Evolutionary conservation across 495 filamentous ascomycete species (phyloP), one percentile per base, ranked within the genome.

Genomic region (Xylaria nigripes): DNA sequence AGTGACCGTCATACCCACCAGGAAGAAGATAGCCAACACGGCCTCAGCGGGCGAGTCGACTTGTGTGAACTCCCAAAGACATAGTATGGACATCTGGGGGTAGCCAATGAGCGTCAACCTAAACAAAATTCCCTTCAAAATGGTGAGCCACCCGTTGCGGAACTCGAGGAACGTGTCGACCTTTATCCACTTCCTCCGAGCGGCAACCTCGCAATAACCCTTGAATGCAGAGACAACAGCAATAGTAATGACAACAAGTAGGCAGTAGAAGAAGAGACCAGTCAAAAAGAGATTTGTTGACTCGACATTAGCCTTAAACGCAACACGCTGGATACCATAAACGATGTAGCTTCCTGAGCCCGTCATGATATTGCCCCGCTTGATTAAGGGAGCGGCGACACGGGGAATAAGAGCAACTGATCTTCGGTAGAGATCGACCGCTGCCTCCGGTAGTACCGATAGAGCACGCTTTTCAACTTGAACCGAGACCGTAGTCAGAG

Each of bases 251-350:
- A 86, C 68, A 48, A 93, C 80, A 65, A 96, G 91, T 54, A 94
- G 73, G 50, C 88, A 81, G 67, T 95, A 96, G 76, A 97, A 96
- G 48, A 82, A 81, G 36, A 97, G 72, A 53, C 90, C 90, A 9
- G 92, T 96, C 68, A 96, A 68, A 71, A 98, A 98, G 51, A 97
- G 81, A 68, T 98, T 98, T 40, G 92, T 95, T 1, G 79, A 74
- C 70, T 98, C 93, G 45, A 98, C 95, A 13, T 74, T 72, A 19
- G 87, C 86, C 18, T 78, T 78, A 77, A 96, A 98, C 6, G 87
- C 90, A 48, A 94, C 91, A 70, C 93, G 84, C 60, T 91, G 79
- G 51, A 98, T 95, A 56, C 93, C 93, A 38, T 79, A 82, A 16
- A 98, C 86, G 55, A 87, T 72, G 60, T 86, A 77, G 48, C 80